These are phyloP conservation scores for Trifolium subterraneum DNA, from an alignment of 306 rosid species.

Conservation along the genomic window DNA sequence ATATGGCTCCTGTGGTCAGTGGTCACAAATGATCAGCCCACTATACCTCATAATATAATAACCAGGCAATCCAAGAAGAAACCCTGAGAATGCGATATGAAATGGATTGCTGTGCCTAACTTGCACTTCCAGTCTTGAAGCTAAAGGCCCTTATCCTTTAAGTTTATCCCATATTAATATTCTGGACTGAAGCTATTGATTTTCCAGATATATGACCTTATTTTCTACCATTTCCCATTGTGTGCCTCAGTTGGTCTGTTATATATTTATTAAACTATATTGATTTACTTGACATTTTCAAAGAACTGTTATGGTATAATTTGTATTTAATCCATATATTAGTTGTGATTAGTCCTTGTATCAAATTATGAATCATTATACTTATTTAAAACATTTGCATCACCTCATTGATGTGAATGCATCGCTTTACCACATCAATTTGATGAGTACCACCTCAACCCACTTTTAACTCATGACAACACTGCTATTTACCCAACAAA, in stretches of 20 bases:
- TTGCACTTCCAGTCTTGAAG: constrained; percentile 16
- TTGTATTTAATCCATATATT: constrained; percentile 14
- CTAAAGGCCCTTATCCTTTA: constrained; percentile 7
- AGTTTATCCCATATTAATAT: neutral
- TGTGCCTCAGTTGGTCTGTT: constrained; percentile 12
- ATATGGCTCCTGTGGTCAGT: constrained; percentile 7
- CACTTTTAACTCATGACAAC: neutral
- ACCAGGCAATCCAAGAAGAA: constrained; percentile 7
- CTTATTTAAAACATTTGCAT: constrained; percentile 18
- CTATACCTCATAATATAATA: constrained; percentile 5
- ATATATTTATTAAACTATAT: neutral
- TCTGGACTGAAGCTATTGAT: neutral
- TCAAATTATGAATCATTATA: neutral
- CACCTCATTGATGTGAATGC: neutral
- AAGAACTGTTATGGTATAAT: neutral
- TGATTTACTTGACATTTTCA: constrained; percentile 5
- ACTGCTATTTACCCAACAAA: constrained; percentile 17
- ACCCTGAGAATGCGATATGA: neutral
- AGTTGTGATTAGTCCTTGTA: neutral
- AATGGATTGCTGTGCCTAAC: neutral
- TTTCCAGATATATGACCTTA: neutral
- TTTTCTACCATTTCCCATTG: constrained; percentile 5
- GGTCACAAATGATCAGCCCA: neutral
- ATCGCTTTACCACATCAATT: constrained; percentile 10
- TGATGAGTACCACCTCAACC: constrained; percentile 11